phyloP scores from a whole-genome alignment of 2,329 filamentous ascomycete genomes.

The Sarocladium kiliense region DNA sequence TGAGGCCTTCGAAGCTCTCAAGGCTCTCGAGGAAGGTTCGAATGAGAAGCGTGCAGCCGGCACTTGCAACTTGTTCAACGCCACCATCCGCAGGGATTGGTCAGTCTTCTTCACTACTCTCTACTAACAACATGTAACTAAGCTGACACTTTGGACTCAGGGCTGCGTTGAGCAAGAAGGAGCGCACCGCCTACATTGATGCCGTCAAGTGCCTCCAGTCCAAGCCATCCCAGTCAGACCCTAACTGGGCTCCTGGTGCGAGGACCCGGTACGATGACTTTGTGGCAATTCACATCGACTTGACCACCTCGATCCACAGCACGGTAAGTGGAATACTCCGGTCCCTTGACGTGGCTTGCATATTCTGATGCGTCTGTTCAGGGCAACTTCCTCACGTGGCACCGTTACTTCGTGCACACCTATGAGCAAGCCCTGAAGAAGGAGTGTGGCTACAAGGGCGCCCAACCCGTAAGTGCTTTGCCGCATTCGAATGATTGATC shows the following conservation, averaged over 20 bases:
- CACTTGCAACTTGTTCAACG: slow-evolving; percentile 9
- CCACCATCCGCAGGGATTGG: slow-evolving; percentile 11
- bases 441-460: slow-evolving; percentile 34
- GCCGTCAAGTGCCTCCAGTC: slow-evolving; percentile 20
- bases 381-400: slow-evolving; percentile 33
- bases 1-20: slow-evolving; percentile 8
- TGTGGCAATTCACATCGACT: slow-evolving; percentile 25
- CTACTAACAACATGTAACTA: background rate
- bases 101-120: slow-evolving; percentile 5
- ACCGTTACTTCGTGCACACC: slow-evolving; percentile 31
- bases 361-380: background rate
- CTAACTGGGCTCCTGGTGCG: slow-evolving; percentile 18
- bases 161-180: slow-evolving; percentile 10
- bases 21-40: background rate
- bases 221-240: slow-evolving; percentile 18
- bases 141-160: slow-evolving; percentile 1
- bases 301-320: slow-evolving; percentile 18
- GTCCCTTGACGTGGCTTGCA: background rate
- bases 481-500: background rate
- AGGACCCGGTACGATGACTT: slow-evolving; percentile 26
- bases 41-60: background rate
- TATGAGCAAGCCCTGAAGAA: slow-evolving; percentile 31
- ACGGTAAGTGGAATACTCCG: slow-evolving; percentile 15
- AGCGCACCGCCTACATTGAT: slow-evolving; percentile 19
- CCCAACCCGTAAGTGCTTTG: slow-evolving; percentile 21